phyloP scores from a whole-genome alignment of 2,329 filamentous ascomycete genomes.

The Sporothrix dimorphospora region DNA sequence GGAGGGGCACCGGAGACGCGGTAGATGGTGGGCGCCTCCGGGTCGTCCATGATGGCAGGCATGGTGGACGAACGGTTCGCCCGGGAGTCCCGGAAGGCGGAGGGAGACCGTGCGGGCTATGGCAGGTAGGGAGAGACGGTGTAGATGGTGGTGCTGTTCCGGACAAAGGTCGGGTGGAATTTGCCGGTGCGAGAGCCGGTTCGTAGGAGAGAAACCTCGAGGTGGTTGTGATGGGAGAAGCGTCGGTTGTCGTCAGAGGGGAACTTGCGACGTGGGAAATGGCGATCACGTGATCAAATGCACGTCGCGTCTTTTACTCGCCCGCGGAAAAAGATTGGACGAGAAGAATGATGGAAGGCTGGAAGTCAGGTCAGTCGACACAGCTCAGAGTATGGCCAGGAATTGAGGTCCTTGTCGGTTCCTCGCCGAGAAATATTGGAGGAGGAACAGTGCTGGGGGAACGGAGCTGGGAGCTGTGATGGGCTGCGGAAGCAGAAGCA shows the following conservation, averaged over 20 bases:
- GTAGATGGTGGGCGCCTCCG: slow-evolving; percentile 69
- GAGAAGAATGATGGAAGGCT: neutral
- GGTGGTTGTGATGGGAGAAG: neutral
- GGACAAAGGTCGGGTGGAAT: neutral
- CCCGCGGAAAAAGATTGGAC: neutral
- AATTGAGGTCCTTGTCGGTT: neutral
- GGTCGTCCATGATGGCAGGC: slow-evolving; percentile 80
- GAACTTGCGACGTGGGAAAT: neutral
- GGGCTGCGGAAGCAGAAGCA: neutral
- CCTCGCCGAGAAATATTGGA: neutral
- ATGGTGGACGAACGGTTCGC: slow-evolving; percentile 47
- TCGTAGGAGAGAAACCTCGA: neutral
- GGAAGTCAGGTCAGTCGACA: slow-evolving; percentile 2
- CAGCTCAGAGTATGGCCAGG: neutral
- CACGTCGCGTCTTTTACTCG: neutral
- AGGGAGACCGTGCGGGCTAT: neutral
- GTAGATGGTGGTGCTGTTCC: neutral
- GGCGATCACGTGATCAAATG: neutral
- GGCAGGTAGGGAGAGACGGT: neutral
- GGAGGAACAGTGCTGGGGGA: neutral
- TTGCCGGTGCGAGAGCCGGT: neutral
- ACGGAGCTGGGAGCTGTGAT: neutral
- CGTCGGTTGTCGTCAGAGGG: neutral
- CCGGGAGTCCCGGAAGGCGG: slow-evolving; percentile 4
- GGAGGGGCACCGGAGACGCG: slow-evolving; percentile 68